Evolutionary conservation across 1,284 basidiomycete genomes (phyloP), one percentile per base, ranked within the genome.

Genomic region (Sanguinoderma infundibulare): DNA sequence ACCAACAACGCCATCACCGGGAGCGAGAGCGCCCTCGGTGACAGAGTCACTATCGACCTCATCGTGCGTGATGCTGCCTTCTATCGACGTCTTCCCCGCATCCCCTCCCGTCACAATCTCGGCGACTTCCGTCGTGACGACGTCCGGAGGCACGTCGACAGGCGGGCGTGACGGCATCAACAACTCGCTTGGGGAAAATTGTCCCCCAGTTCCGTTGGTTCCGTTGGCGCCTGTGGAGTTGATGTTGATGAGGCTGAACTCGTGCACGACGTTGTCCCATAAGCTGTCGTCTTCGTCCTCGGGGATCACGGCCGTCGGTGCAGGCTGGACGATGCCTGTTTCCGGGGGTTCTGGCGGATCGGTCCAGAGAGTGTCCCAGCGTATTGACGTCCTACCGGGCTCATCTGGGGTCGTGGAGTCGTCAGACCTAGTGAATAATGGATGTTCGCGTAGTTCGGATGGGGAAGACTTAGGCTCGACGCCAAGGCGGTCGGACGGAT

Each of bases 321-420:
- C 20, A 9, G 65, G 60, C n/a, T 34, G 40, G 6, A 62, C 55
- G n/a, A 67, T 62, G 2, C 65, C 65, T 2, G 62, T 67, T 49
- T 67, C 60, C 5, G 60, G 57, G 5, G 42, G 44, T 1, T 59
- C 39, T 7, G 62, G 58, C 5, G 65, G 53, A 38, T 64, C 62
- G n/a, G 55, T 67, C 65, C 65, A 67, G 20, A 67, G 46, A 14
- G 65, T 60, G 36, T 64, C 65, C 65, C 65, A 67, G 2, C 22
- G n/a, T 15, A 64, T 54, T 17, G 60, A 49, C 6, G 42, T n/a
- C 2, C 20, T 9, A 7, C 20, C 47, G 34, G 55, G 4, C 2
- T 46, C 14, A 10, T 28, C 7, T 22, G 28, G 2, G 2, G 40
- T 17, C 22, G 56, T 4, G 22, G n/a, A 39, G 1, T 46, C 34